phyloP scores from a whole-genome alignment of 2,329 filamentous ascomycete genomes.

The Aspergillus sp. region DNA sequence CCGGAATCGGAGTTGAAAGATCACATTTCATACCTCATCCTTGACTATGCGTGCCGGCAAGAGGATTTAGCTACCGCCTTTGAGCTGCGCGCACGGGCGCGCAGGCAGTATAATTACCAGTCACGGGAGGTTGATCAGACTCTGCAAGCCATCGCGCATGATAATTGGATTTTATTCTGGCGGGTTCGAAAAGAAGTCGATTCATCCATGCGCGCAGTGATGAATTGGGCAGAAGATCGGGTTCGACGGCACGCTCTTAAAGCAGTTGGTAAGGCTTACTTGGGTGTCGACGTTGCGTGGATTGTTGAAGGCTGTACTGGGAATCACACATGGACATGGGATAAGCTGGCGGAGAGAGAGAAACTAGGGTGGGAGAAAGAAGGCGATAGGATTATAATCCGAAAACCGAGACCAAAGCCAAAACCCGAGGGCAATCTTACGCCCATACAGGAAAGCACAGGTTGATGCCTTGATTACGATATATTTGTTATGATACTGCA shows the following conservation, averaged over 20 bases:
- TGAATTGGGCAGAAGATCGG: constrained; percentile 77
- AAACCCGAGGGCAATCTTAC: constrained; percentile 22
- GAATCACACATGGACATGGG: constrained; percentile 61
- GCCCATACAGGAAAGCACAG: constrained; percentile 17
- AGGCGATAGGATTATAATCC: constrained; percentile 72
- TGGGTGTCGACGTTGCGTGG: constrained; percentile 72
- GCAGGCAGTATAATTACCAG: constrained; percentile 55
- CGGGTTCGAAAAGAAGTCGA: constrained; percentile 70
- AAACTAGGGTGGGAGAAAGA: constrained; percentile 84
- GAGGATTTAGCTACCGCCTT: constrained; percentile 73
- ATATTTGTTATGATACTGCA: constrained; percentile 4
- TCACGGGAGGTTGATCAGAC: constrained; percentile 69
- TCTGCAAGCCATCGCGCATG: constrained; percentile 69
- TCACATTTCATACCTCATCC: constrained; percentile 74
- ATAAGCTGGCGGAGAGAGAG: constrained; percentile 64
- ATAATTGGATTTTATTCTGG: constrained; percentile 81
- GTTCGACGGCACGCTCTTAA: constrained; percentile 77
- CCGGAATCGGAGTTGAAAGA: constrained; percentile 73
- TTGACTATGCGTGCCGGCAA: constrained; percentile 86
- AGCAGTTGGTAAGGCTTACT: constrained; percentile 79
- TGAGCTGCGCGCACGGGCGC: constrained; percentile 55
- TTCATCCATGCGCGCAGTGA: constrained; percentile 73
- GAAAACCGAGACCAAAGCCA: constrained; percentile 49
- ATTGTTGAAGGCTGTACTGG: constrained; percentile 56
- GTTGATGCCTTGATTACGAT: neutral